These are phyloP conservation scores for Apiotrichum domesticum DNA, from an alignment of 1,284 basidiomycete species.

Conservation along the genomic window DNA sequence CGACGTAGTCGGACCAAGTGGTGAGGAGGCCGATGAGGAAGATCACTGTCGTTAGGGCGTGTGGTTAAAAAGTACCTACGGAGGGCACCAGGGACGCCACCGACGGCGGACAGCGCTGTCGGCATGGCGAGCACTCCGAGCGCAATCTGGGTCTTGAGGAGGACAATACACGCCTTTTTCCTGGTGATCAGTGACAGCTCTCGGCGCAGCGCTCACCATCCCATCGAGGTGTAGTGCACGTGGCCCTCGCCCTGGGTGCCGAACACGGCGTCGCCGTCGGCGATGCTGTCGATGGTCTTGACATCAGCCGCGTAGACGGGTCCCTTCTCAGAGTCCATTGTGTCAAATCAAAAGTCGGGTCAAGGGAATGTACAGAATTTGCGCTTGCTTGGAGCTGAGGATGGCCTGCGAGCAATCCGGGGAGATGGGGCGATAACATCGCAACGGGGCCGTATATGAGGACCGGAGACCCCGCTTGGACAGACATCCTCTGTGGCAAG, in stretches of 20 bases:
- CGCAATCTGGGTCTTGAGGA: constrained; percentile 27
- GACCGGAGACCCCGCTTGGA: too few relatives aligned
- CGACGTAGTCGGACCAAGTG: constrained; percentile 21
- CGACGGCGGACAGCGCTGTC: constrained; percentile 20
- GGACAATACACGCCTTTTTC: constrained; percentile 32
- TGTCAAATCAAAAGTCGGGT: neutral
- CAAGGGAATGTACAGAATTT: neutral
- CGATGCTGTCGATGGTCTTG: constrained; percentile 7
- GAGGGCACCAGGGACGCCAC: constrained; percentile 27
- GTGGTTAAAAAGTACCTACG: constrained; percentile 2
- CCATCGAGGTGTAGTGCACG: constrained; percentile 33
- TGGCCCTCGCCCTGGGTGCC: constrained; percentile 28
- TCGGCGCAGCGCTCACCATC: constrained; percentile 22
- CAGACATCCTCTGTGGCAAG: too few relatives aligned
- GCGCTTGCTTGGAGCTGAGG: neutral
- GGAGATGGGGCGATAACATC: too few relatives aligned
- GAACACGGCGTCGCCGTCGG: constrained; percentile 29
- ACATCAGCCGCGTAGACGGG: neutral
- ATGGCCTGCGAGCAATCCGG: too few relatives aligned
- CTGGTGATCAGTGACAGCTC: constrained; percentile 7
- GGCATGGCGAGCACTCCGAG: constrained; percentile 35
- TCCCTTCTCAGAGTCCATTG: neutral
- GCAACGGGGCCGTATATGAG: too few relatives aligned
- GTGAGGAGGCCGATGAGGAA: constrained; percentile 24
- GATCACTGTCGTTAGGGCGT: constrained; percentile 14